Base-by-base conservation (phyloP, 495 filamentous ascomycete genomes). In the Zalerion maritima region DNA sequence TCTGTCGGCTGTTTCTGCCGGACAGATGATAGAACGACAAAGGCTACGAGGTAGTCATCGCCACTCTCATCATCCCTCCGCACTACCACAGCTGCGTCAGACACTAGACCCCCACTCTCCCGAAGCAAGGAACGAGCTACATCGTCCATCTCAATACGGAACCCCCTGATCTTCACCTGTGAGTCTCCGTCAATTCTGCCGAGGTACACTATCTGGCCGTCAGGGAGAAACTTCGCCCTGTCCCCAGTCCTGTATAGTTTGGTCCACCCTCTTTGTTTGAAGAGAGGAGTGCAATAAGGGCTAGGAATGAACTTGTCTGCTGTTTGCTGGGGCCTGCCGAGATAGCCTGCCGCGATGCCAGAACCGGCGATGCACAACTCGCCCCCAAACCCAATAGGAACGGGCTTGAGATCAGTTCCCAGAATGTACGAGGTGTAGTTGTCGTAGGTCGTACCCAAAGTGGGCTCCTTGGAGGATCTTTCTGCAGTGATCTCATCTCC, bases 121-220 rank as follows among this genome's bases (percentile, higher is more conserved):
- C 30, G n/a, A 1, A 64, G 37, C 2, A 43, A 50, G 34, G 31
- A 38, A 21, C 34, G 29, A 13, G 54, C 57, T 19, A 67, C 38
- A 16, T 67, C 62, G 2, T 38, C 40, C 1, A 64, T 40, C 5
- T 67, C 57, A 5, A 67, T 30, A 2, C 63, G 54, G 9, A 65
- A 37, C 1, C 63, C 61, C 0, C 49, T 41, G 14, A 67, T 40
- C 35, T 62, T 58, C 13, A 56, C 46, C 24, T 60, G 59, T 5
- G 31, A 48, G 31, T 64, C 60, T 3, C 62, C 63, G 0, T 31
- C 36, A 5, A 65, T 53, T 1, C 68, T 57, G 2, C 52, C 50
- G 1, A 45, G 24, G 21, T 63, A 41, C 0, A 55, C 23, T 1
- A 72, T 20, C 0, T 35, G 7, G 0, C 67, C 68, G 29, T 63